Evolutionary conservation across 148 eudicot species (phyloP).

Genomic region (Limonium bicolor): DNA sequence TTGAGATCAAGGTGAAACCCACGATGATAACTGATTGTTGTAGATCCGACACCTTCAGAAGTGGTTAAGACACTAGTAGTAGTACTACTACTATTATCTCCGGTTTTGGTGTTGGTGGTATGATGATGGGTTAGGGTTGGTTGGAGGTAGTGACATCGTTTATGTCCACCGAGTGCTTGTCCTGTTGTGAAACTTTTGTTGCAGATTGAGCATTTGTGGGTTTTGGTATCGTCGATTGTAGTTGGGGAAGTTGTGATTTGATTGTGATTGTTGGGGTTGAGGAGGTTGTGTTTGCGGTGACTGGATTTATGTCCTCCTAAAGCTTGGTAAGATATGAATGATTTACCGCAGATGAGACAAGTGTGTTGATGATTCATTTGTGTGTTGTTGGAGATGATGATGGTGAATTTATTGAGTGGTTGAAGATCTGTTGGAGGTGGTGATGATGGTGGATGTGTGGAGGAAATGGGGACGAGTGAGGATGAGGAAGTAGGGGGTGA

Average conservation of each 20-base stretch:
- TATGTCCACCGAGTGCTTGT: constrained; percentile 50
- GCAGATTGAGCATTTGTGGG: too few species aligned
- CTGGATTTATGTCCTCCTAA: constrained; percentile 13
- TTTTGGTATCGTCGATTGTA: neutral
- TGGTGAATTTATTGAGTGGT: neutral
- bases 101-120: neutral
- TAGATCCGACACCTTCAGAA: neutral
- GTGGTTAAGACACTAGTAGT: neutral
- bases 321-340: constrained; percentile 9
- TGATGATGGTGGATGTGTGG: neutral
- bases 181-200: constrained; percentile 36
- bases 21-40: neutral
- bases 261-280: too few species aligned
- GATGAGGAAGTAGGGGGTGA: neutral
- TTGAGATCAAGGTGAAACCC: neutral
- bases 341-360: constrained; percentile 4
- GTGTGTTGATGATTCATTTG: too few species aligned
- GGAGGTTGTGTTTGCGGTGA: constrained; percentile 10
- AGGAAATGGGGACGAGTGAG: neutral
- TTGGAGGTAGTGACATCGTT: constrained; percentile 44
- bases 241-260: too few species aligned
- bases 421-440: neutral
- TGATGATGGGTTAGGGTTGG: too few species aligned
- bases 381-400: too few species aligned
- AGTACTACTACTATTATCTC: neutral